Percentiles rank a stretch among this genome's conserved stretches.
Evolutionary conservation across 2,329 filamentous ascomycete genomes (phyloP).

Genomic region (Orbilia blumenaviensis): DNA sequence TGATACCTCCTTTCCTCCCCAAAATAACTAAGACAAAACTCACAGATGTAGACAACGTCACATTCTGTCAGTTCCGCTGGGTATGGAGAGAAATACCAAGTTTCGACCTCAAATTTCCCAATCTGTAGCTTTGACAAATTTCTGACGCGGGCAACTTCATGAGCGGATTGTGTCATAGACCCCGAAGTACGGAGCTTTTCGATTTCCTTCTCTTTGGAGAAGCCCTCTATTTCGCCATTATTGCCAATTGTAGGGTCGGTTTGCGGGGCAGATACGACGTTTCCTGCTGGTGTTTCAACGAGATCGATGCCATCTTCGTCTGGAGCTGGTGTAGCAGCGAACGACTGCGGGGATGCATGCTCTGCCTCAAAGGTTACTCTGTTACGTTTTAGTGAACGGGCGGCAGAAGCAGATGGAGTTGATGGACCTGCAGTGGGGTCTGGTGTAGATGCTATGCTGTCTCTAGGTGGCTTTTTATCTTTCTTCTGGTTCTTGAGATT

Average conservation of each 20-base stretch:
- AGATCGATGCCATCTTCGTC: conserved; percentile 50
- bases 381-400: conserved; percentile 53
- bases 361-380: conserved; percentile 53
- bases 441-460: conserved; percentile 56
- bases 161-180: conserved; percentile 98
- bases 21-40: conserved; percentile 94
- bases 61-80: conserved; percentile 86
- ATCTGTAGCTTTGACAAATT: conserved; percentile 96
- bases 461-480: conserved; percentile 59
- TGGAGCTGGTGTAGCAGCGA: conserved; percentile 35
- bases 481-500: conserved; percentile 60
- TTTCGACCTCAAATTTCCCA: conserved; percentile 88
- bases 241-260: conserved; percentile 8
- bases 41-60: conserved; percentile 94
- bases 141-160: conserved; percentile 92
- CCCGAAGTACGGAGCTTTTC: conserved; percentile 93
- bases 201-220: conserved; percentile 88
- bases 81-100: conserved; percentile 99
- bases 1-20: conserved; percentile 82
- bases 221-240: conserved; percentile 66
- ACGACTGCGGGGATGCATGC: conserved; percentile 51
- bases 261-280: conserved; percentile 45
- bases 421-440: conserved; percentile 32
- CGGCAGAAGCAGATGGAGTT: conserved; percentile 38
- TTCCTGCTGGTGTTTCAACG: conserved; percentile 48